phyloP scores from a whole-genome alignment of 768 basidiomycete species.

The Podaxis sp. region DNA sequence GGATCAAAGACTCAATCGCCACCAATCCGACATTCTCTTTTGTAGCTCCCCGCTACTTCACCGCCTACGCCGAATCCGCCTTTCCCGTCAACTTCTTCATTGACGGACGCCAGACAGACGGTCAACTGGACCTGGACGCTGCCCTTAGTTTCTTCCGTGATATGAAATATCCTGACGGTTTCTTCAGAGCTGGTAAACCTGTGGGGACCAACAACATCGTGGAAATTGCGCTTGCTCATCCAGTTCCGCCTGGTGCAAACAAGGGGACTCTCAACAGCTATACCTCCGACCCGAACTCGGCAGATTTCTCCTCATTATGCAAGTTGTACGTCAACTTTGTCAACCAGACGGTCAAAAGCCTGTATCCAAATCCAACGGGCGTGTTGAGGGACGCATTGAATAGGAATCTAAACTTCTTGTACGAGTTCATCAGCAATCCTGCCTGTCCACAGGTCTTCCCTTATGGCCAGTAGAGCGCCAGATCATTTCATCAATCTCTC shows the following conservation, averaged over 20 bases:
- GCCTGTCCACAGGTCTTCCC: conserved; percentile 7
- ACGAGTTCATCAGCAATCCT: background rate
- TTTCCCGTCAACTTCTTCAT: conserved; percentile 12
- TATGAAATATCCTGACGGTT: conserved; percentile 4
- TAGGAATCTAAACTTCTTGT: conserved; percentile 3
- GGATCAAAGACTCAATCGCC: conserved; percentile 2
- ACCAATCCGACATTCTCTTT: conserved; percentile 13
- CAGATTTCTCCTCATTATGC: background rate
- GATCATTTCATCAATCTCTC: background rate
- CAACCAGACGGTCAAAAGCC: background rate
- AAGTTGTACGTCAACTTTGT: conserved; percentile 1
- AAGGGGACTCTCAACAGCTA: background rate
- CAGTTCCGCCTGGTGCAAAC: conserved; percentile 6
- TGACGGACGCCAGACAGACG: conserved; percentile 14
- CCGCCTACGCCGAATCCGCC: conserved; percentile 15
- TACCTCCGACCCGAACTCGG: conserved; percentile 1
- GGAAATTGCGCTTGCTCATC: conserved; percentile 3
- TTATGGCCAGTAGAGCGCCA: conserved; percentile 1
- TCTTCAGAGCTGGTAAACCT: background rate
- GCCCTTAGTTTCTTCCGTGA: conserved; percentile 11
- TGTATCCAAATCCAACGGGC: conserved; percentile 12
- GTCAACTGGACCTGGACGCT: conserved; percentile 2
- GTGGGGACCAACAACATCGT: background rate
- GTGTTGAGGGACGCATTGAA: background rate
- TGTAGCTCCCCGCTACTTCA: conserved; percentile 13